phyloP scores from a whole-genome alignment of 495 filamentous ascomycete species.

The Xylaria nigripes region DNA sequence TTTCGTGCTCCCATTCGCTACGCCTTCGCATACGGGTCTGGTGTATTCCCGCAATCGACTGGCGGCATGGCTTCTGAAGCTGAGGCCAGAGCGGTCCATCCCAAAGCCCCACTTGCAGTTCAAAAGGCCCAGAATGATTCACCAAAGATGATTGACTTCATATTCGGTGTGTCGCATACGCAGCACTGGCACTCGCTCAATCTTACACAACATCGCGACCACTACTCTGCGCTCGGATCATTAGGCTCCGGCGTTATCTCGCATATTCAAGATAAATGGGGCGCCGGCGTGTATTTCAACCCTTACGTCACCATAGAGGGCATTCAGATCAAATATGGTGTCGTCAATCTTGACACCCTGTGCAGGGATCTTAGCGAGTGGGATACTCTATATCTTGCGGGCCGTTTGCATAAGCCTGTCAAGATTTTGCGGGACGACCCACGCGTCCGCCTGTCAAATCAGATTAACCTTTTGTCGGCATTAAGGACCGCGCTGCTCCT shows the following conservation, averaged over 20 bases:
- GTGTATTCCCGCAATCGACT: constrained; percentile 79
- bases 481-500: constrained; percentile 82
- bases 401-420: constrained; percentile 91
- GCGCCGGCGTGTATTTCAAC: constrained; percentile 96
- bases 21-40: constrained; percentile 94
- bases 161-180: constrained; percentile 89
- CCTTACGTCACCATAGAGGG: constrained; percentile 94
- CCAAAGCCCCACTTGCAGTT: constrained; percentile 68
- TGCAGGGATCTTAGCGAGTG: constrained; percentile 76
- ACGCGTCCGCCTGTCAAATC: constrained; percentile 82
- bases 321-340: constrained; percentile 93
- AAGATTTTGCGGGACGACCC: constrained; percentile 95
- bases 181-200: constrained; percentile 97
- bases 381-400: constrained; percentile 89
- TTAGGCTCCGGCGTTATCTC: constrained; percentile 78
- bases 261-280: constrained; percentile 75
- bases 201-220: constrained; percentile 75
- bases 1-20: constrained; percentile 91
- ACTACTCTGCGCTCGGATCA: constrained; percentile 82
- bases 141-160: constrained; percentile 97
- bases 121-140: constrained; percentile 72
- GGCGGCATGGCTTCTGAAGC: constrained; percentile 41
- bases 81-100: constrained; percentile 56
- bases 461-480: constrained; percentile 87
- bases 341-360: constrained; percentile 86